Conservation (phyloP, 306 rosid species). For the Hylodesmum podocarpum region DNA sequence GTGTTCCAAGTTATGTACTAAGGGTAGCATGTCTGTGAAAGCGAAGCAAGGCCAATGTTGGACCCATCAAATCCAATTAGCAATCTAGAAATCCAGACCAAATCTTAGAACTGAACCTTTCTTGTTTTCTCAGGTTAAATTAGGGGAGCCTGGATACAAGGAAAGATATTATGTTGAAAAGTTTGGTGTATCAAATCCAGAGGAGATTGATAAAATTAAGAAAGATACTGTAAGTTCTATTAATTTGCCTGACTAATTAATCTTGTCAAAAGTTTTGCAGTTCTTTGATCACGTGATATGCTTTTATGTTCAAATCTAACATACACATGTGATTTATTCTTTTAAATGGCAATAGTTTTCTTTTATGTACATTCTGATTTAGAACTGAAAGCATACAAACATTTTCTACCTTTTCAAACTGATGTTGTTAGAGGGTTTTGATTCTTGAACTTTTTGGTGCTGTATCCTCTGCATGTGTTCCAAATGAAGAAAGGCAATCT, state of each 20-base stretch:
- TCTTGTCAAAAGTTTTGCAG: background rate
- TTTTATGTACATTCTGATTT: background rate
- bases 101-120: background rate
- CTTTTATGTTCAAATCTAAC: constrained; percentile 2
- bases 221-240: constrained; percentile 45
- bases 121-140: constrained; percentile 53
- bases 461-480: background rate
- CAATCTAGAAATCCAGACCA: constrained; percentile 1
- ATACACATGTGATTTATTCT: background rate
- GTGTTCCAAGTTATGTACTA: background rate
- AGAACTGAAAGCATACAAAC: background rate
- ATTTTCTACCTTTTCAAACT: background rate
- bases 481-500: background rate
- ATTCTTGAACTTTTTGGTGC: background rate
- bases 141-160: constrained; percentile 84
- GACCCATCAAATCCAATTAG: background rate
- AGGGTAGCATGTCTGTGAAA: background rate
- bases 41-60: background rate
- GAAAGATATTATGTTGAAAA: constrained; percentile 80
- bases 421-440: background rate
- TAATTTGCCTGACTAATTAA: background rate
- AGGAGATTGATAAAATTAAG: constrained; percentile 59
- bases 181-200: constrained; percentile 50
- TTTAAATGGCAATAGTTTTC: background rate
- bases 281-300: constrained; percentile 1